These are phyloP conservation scores for Leucoagaricus sp. DNA, from an alignment of 1,284 basidiomycete species.

Conservation along the genomic window DNA sequence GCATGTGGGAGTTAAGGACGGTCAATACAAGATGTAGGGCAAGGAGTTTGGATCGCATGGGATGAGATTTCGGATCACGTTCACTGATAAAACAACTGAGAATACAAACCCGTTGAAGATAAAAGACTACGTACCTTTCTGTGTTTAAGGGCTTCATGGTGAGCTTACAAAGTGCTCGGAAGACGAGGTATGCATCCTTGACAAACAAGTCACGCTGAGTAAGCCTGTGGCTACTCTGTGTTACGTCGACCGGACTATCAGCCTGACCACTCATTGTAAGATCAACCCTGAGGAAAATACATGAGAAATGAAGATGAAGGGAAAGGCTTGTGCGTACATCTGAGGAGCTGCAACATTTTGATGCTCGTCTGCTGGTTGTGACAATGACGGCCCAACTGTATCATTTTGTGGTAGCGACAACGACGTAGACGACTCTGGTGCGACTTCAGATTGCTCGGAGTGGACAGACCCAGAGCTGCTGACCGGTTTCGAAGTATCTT, in stretches of 20 bases:
- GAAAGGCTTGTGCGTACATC: neutral
- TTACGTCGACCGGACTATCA: slow-evolving; percentile 22
- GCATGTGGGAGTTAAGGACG: slow-evolving; percentile 90
- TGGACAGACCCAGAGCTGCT: neutral
- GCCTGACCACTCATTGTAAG: neutral
- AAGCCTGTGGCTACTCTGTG: slow-evolving; percentile 36
- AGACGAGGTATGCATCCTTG: slow-evolving; percentile 96
- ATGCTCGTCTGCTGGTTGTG: neutral
- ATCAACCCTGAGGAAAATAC: neutral
- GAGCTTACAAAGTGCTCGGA: slow-evolving; percentile 92
- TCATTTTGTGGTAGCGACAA: neutral
- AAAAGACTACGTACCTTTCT: slow-evolving; percentile 68
- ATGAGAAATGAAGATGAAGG: neutral
- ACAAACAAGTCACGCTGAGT: slow-evolving; percentile 83
- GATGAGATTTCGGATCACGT: slow-evolving; percentile 90
- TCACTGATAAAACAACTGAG: slow-evolving; percentile 58
- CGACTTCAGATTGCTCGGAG: neutral
- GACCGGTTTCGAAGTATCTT: neutral
- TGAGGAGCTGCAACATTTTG: neutral
- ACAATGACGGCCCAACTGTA: neutral
- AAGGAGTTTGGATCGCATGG: slow-evolving; percentile 93
- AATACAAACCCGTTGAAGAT: slow-evolving; percentile 4
- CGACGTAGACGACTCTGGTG: neutral
- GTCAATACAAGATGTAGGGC: slow-evolving; percentile 92
- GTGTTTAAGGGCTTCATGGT: slow-evolving; percentile 96